Base-by-base conservation (phyloP, 2,329 filamentous ascomycete species). In the Dactylellina parvicollis region DNA sequence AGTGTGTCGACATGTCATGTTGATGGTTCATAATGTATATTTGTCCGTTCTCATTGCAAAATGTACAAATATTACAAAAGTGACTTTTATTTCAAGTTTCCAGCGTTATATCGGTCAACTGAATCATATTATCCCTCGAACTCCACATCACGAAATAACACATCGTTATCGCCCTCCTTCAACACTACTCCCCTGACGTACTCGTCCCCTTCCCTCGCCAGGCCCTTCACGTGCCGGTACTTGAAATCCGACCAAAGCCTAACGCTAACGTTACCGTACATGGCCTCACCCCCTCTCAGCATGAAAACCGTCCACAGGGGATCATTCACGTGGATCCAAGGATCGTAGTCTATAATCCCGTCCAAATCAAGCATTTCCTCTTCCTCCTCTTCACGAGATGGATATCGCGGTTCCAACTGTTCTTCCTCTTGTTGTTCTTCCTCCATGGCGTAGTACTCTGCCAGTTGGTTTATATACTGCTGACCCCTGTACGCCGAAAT, bases 231-330 rank as follows among this genome's bases (percentile, higher is more conserved):
- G 32, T 60, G 56, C 18, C 16, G 26, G 16, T 49, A 49, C 26
- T 2, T 22, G n/a, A 24, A 60, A 16, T 38, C 56, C 4, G 56
- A 34, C 2, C 26, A 26, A 28, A 60, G 49, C 12, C 32, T 34
- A 9, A 36, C 42, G 46, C 56, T 60, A 12, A 60, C 14, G 22
- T 49, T 60, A 8, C 56, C 56, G n/a, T n/a, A n/a, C 56, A 8
- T 24, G 9, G 49, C 30, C 24, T 12, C 14, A 4, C n/a, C 3
- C 14, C 34, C 42, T 12, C 8, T 34, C 12, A 7, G 14, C 5
- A 10, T n/a, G 32, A 38, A 60, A 10, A 60, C 56, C n/a, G 26
- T 30, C 56, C 42, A 60, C 40, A 16, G 12, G 2, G 26, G 4
- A 7, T 28, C 49, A 5, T 12, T 16, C 4, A 38, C 16, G 26